Evolutionary conservation across 345 rosid genomes (phyloP).

Genomic region (Eucalyptus cloeziana): DNA sequence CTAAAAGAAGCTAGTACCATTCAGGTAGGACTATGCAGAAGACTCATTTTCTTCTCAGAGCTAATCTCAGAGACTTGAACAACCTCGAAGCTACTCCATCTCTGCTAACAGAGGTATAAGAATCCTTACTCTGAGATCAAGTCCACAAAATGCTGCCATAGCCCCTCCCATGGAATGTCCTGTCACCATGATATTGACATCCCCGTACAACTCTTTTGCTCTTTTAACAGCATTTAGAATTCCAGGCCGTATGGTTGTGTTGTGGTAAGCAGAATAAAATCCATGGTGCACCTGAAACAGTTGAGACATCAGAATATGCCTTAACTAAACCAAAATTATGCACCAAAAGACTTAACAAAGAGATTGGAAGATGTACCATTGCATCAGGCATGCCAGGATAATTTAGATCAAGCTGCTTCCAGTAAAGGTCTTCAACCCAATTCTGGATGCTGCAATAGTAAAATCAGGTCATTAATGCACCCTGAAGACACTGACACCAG

Average conservation of each 20-base stretch:
- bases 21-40: background rate
- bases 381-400: slow-evolving; percentile 98
- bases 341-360: background rate
- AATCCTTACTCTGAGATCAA: slow-evolving; percentile 63
- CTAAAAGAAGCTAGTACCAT: background rate
- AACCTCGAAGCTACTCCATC: background rate
- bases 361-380: slow-evolving; percentile 40
- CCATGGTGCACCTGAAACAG: slow-evolving; percentile 85
- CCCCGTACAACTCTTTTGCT: slow-evolving; percentile 55
- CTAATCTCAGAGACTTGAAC: background rate
- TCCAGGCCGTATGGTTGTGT: slow-evolving; percentile 82
- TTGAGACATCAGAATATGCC: background rate
- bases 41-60: background rate
- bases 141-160: slow-evolving; percentile 89
- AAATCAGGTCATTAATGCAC: background rate
- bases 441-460: slow-evolving; percentile 70
- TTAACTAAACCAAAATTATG: background rate
- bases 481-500: background rate
- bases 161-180: slow-evolving; percentile 99
- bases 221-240: slow-evolving; percentile 52
- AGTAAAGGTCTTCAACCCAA: slow-evolving; percentile 85
- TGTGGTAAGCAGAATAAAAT: slow-evolving; percentile 84
- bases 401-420: slow-evolving; percentile 93
- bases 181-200: slow-evolving; percentile 63
- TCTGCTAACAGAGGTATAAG: background rate